A percentile compares a stretch with the other conserved stretches of the same genome.
These are phyloP conservation scores for Sanghuangporus baumii DNA, from an alignment of 1,284 basidiomycete genomes.

Conservation along the genomic window DNA sequence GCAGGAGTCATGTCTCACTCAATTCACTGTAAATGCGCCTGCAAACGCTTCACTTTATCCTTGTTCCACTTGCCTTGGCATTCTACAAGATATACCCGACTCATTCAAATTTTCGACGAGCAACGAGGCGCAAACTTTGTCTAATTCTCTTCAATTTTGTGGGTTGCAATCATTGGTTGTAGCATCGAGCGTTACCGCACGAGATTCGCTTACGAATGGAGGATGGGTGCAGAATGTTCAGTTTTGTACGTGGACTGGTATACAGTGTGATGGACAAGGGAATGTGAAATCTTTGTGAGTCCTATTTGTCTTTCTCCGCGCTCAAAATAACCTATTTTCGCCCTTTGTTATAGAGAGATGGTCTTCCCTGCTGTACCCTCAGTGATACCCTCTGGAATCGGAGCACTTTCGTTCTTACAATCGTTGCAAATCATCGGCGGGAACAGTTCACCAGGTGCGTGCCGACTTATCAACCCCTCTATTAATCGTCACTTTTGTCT, in stretches of 20 bases:
- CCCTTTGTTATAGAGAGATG: slow-evolving; percentile 31
- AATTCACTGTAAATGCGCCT: slow-evolving; percentile 44
- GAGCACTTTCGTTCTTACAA: slow-evolving; percentile 35
- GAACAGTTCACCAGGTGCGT: slow-evolving; percentile 33
- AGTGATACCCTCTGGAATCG: slow-evolving; percentile 38
- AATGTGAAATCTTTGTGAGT: slow-evolving; percentile 41
- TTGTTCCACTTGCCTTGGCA: slow-evolving; percentile 41
- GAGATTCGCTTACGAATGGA: slow-evolving; percentile 34
- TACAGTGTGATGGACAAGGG: slow-evolving; percentile 38
- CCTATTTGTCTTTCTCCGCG: background rate
- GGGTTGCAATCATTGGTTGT: slow-evolving; percentile 45
- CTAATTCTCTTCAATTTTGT: slow-evolving; percentile 43
- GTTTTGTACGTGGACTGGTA: slow-evolving; percentile 46
- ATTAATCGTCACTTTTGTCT: background rate
- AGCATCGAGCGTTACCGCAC: slow-evolving; percentile 34
- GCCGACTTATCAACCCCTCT: background rate
- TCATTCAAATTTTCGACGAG: slow-evolving; percentile 30
- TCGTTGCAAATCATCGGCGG: slow-evolving; percentile 39
- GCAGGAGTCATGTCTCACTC: slow-evolving; percentile 40
- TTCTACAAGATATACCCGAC: slow-evolving; percentile 35
- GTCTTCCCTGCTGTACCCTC: slow-evolving; percentile 44
- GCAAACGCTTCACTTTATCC: slow-evolving; percentile 39
- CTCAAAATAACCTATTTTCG: background rate
- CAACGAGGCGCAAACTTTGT: slow-evolving; percentile 29
- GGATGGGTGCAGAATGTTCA: slow-evolving; percentile 43